Evolutionary conservation across 495 filamentous ascomycete species (phyloP), one percentile per base, ranked within the genome.

Genomic region (Podospora sp.): DNA sequence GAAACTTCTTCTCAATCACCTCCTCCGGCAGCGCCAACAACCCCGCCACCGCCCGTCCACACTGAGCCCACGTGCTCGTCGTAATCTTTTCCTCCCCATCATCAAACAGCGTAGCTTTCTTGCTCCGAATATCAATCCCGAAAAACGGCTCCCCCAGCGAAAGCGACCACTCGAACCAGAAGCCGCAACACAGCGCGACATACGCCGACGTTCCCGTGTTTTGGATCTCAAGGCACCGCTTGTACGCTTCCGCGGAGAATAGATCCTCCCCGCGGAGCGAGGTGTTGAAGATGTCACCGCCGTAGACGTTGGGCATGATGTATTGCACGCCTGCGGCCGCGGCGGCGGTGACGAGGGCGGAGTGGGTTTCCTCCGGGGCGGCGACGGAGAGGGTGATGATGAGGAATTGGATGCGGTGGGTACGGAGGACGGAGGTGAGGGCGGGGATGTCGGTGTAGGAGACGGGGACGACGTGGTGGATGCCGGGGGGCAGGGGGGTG

Each of bases 291-390:
- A 56, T 26, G 35, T 65, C 63, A 27, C 65, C 60, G 26, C 83
- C 82, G 67, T 75, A 90, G 55, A 80, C 81, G 72, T 89, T 90
- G 20, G 90, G 89, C 49, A 90, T 72, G 60, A 91, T 72, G 76
- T 84, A 90, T 0, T 73, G 76, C 0, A 92, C 85, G 16, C 82
- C 83, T 0, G 90, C 89, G 57, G 83, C 79, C 9, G 79, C 85
- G 0, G 90, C 89, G 1, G 88, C 88, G 4, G 82, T 68, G 65
- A 87, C 73, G 64, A 91, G 77, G 55, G 80, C 77, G 33, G 51
- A 59, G 12, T 89, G 82, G 2, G 74, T 77, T 33, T 69, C 69
- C 1, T n/a, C 40, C 16, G 72, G 60, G 26, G 72, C 68, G 1
- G 18, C 6, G 12, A 69, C 61, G 0, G 65, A 66, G 63, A 91